A percentile compares a stretch with the other conserved stretches of the same genome.
These are phyloP conservation scores for Chiua sp. DNA, from an alignment of 1,284 basidiomycete genomes.

Conservation along the genomic window DNA sequence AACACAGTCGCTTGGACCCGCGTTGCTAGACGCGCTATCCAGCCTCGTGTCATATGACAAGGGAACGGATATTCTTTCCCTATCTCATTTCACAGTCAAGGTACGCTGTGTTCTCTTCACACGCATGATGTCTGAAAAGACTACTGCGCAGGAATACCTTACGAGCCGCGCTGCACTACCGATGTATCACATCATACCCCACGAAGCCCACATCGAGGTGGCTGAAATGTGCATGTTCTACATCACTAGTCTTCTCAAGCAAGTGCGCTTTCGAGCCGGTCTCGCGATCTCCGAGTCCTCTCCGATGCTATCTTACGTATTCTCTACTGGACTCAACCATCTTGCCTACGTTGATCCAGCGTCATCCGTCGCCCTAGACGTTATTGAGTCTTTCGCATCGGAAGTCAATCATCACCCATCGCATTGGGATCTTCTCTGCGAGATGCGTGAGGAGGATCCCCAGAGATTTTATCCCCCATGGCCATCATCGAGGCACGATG, in stretches of 20 bases:
- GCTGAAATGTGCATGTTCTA: constrained; percentile 3
- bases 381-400: not conserved
- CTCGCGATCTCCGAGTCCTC: not conserved
- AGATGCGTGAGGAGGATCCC: not conserved
- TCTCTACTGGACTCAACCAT: constrained; percentile 6
- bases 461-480: not conserved
- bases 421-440: not conserved
- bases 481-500: not conserved
- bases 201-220: not conserved
- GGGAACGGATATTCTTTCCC: not conserved
- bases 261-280: no score
- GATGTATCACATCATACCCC: not conserved
- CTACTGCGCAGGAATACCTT: constrained; percentile 3
- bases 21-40: not conserved
- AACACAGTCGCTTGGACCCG: not conserved
- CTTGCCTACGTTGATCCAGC: not conserved
- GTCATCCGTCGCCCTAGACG: not conserved
- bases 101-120: not conserved
- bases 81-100: constrained; percentile 9
- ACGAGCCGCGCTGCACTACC: not conserved
- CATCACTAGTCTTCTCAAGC: not conserved
- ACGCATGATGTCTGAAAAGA: no score
- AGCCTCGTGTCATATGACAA: constrained; percentile 5
- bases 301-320: constrained; percentile 4
- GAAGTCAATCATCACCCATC: not conserved